A percentile compares a stretch with the other conserved stretches of the same genome.
These are phyloP conservation scores for Hypomyces perniciosus DNA, from an alignment of 2,329 filamentous ascomycete species.

Conservation along the genomic window DNA sequence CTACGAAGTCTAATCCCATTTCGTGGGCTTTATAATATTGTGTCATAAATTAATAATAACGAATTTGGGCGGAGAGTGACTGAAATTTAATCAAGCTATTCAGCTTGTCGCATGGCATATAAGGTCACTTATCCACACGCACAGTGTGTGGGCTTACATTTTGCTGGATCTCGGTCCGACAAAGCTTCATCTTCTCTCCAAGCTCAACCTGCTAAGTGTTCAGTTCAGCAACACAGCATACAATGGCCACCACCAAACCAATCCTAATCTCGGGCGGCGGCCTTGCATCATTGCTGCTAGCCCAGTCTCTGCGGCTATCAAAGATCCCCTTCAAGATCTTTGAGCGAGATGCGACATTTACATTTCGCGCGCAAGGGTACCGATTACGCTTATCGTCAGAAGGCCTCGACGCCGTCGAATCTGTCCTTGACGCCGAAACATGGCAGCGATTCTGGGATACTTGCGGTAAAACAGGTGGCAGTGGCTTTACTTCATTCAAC, in stretches of 20 bases:
- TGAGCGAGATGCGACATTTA: constrained; percentile 45
- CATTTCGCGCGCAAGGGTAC: constrained; percentile 58
- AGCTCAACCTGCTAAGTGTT: too few relatives aligned
- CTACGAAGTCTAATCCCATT: too few relatives aligned
- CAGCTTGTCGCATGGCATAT: too few relatives aligned
- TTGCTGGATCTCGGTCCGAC: too few relatives aligned
- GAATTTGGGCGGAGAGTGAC: too few relatives aligned
- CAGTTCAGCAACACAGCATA: not conserved
- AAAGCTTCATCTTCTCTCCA: too few relatives aligned
- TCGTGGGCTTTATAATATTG: too few relatives aligned
- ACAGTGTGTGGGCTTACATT: too few relatives aligned
- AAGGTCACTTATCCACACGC: too few relatives aligned
- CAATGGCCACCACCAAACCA: constrained; percentile 23
- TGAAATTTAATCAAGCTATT: too few relatives aligned
- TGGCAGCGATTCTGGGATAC: constrained; percentile 52
- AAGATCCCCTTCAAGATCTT: constrained; percentile 49
- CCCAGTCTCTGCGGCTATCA: constrained; percentile 35
- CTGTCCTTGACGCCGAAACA: constrained; percentile 41
- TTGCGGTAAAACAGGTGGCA: constrained; percentile 55
- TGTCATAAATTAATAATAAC: too few relatives aligned
- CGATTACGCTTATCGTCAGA: constrained; percentile 50
- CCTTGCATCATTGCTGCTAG: constrained; percentile 38
- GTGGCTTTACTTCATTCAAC: constrained; percentile 44
- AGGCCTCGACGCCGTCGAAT: constrained; percentile 55
- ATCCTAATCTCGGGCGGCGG: constrained; percentile 41